Conservation (phyloP, 345 rosid species). For the Kernera saxatilis region DNA sequence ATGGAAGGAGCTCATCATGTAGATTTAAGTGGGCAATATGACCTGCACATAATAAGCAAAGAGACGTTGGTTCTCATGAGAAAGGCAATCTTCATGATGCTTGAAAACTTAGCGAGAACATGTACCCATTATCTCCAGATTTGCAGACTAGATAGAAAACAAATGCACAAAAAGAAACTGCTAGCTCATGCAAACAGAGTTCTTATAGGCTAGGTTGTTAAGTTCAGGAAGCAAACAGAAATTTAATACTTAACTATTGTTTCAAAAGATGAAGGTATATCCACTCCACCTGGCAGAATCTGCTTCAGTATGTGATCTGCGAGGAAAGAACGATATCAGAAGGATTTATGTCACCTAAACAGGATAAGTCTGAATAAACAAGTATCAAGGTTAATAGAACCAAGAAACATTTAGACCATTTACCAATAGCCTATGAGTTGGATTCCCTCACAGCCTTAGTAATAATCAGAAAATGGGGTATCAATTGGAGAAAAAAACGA, state of each 20-base stretch:
- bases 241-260: constrained; percentile 74
- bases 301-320: constrained; percentile 86
- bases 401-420: neutral
- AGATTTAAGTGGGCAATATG: constrained; percentile 91
- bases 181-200: neutral
- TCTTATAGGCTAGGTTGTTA: neutral
- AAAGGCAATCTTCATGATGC: neutral
- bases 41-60: constrained; percentile 51
- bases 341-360: constrained; percentile 9
- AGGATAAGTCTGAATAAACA: neutral
- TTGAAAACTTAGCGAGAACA: neutral
- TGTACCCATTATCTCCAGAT: neutral
- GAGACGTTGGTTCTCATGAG: constrained; percentile 20
- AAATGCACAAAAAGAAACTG: neutral
- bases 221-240: neutral
- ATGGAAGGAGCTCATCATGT: constrained; percentile 75
- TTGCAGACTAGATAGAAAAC: neutral
- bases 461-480: neutral
- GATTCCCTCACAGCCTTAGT: neutral
- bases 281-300: constrained; percentile 81
- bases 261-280: constrained; percentile 92
- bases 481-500: neutral
- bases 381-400: neutral
- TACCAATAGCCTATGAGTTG: neutral
- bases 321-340: constrained; percentile 7